Conservation (phyloP, 768 basidiomycete species). For the Arthromyces matolae region DNA sequence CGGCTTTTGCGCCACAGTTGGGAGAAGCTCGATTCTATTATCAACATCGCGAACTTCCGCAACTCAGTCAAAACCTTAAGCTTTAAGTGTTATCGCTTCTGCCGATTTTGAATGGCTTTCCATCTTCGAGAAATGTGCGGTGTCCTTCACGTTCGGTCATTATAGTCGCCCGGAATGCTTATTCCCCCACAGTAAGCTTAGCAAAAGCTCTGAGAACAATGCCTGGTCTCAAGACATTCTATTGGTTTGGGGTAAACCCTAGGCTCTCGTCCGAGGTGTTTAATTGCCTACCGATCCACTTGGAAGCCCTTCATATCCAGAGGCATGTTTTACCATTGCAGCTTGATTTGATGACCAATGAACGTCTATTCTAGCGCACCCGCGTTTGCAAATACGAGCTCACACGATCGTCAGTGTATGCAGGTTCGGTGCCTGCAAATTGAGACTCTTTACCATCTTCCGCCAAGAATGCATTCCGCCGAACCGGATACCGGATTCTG, state of each 20-base stretch:
- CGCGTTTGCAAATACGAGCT: neutral
- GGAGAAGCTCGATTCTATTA: constrained; percentile 37
- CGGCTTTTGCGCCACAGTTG: constrained; percentile 35
- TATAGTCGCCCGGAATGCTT: neutral
- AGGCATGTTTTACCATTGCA: constrained; percentile 8
- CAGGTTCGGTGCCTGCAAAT: constrained; percentile 11
- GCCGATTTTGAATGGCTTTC: constrained; percentile 31
- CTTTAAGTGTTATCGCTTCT: constrained; percentile 33
- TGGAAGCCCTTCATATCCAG: constrained; percentile 28
- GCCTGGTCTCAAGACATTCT: constrained; percentile 32
- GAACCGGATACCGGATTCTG: constrained; percentile 8
- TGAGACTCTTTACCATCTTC: constrained; percentile 7
- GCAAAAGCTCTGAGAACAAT: constrained; percentile 29
- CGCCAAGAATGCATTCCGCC: constrained; percentile 1
- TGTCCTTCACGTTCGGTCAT: neutral
- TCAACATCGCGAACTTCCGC: constrained; percentile 31
- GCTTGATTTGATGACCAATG: too few species aligned
- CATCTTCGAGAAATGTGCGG: constrained; percentile 34
- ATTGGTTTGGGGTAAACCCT: constrained; percentile 35
- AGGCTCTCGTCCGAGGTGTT: constrained; percentile 25
- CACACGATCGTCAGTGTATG: neutral
- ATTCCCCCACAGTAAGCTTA: constrained; percentile 26
- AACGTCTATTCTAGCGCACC: neutral
- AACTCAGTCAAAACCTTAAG: constrained; percentile 32
- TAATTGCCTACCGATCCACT: constrained; percentile 24